Evolutionary conservation across 2,329 filamentous ascomycete genomes (phyloP).

Genomic region (Pyricularia sp.): DNA sequence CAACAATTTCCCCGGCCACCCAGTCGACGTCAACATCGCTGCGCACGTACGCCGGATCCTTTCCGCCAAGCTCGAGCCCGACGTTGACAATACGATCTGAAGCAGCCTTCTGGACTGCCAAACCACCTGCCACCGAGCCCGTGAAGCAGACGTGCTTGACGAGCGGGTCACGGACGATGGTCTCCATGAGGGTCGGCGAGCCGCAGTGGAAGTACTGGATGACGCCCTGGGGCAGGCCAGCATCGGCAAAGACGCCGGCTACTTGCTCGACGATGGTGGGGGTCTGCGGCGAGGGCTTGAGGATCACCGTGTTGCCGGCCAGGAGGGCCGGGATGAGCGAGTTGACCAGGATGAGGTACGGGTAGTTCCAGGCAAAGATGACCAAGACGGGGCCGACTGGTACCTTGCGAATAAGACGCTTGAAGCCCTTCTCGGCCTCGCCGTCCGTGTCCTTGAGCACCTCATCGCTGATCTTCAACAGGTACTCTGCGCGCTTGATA

Average conservation of each 20-base stretch:
- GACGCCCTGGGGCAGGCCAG: conserved; percentile 74
- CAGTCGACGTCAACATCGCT: conserved; percentile 79
- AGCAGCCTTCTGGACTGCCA: conserved; percentile 78
- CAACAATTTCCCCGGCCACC: conserved; percentile 91
- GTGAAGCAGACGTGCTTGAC: conserved; percentile 86
- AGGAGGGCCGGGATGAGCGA: conserved; percentile 86
- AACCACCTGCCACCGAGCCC: conserved; percentile 78
- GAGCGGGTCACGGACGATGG: conserved; percentile 66
- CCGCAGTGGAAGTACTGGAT: conserved; percentile 91
- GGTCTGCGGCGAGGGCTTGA: conserved; percentile 93
- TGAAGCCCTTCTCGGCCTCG: conserved; percentile 79
- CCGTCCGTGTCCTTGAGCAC: conserved; percentile 72
- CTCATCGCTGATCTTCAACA: conserved; percentile 75
- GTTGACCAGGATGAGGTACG: conserved; percentile 89
- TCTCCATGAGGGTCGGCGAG: conserved; percentile 65
- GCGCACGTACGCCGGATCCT: conserved; percentile 86
- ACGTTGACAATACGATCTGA: conserved; percentile 77
- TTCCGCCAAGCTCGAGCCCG: conserved; percentile 85
- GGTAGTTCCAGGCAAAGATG: conserved; percentile 97
- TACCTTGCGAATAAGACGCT: conserved; percentile 79
- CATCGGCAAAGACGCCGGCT: conserved; percentile 63
- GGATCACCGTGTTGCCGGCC: conserved; percentile 80
- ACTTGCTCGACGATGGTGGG: conserved; percentile 86
- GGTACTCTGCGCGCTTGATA: conserved; percentile 74
- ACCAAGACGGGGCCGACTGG: conserved; percentile 82